These are phyloP conservation scores for Diaporthe sp. DNA, from an alignment of 2,329 filamentous ascomycete species.

Conservation along the genomic window DNA sequence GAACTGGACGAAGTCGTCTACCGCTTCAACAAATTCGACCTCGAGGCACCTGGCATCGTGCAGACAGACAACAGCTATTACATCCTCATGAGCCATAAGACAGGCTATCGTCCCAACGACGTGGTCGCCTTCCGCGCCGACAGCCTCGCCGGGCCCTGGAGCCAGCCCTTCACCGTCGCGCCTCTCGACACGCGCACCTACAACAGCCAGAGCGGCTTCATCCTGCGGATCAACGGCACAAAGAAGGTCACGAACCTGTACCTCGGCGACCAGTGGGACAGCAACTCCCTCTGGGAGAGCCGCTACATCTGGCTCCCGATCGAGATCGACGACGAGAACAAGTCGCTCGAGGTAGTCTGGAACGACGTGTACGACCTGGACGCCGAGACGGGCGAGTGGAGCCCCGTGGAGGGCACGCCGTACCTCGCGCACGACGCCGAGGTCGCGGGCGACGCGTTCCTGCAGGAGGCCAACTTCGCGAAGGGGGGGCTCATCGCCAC, in stretches of 20 bases:
- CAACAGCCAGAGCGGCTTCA: constrained; percentile 67
- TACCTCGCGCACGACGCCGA: constrained; percentile 62
- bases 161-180: constrained; percentile 65
- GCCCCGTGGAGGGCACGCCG: constrained; percentile 59
- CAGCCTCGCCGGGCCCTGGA: constrained; percentile 64
- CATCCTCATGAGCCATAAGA: constrained; percentile 71
- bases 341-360: constrained; percentile 64
- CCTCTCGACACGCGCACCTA: constrained; percentile 65
- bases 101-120: constrained; percentile 70
- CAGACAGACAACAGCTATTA: constrained; percentile 70
- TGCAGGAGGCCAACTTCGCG: constrained; percentile 69
- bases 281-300: constrained; percentile 68
- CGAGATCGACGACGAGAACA: constrained; percentile 64
- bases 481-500: constrained; percentile 61
- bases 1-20: constrained; percentile 63
- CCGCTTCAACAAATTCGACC: constrained; percentile 71
- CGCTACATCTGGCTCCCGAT: constrained; percentile 71
- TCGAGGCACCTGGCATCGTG: constrained; percentile 69
- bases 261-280: constrained; percentile 67
- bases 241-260: constrained; percentile 65
- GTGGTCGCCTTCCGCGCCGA: constrained; percentile 69
- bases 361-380: constrained; percentile 69
- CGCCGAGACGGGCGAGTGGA: constrained; percentile 64
- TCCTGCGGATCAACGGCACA: constrained; percentile 60
- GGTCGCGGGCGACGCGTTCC: constrained; percentile 61